These are phyloP conservation scores for Solanum hybrid DNA, from an alignment of 305 asterid species.

Conservation along the genomic window DNA sequence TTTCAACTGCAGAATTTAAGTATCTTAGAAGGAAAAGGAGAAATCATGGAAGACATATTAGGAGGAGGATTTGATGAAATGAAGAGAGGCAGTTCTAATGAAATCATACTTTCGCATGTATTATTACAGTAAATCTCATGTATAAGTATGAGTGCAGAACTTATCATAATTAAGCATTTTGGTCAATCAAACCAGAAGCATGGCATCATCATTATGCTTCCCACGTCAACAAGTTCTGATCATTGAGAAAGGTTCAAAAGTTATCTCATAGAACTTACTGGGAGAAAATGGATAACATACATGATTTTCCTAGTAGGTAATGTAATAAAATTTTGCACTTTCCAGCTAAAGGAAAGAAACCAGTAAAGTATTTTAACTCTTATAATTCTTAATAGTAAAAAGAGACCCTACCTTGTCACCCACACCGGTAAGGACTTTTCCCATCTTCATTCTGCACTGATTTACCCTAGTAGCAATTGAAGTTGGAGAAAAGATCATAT, in stretches of 20 bases:
- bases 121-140: neutral
- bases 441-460: slow-evolving; percentile 90
- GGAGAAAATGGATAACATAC: neutral
- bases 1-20: neutral
- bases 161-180: neutral
- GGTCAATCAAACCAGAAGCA: neutral
- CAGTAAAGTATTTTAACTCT: neutral
- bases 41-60: neutral
- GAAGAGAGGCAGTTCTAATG: neutral
- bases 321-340: neutral
- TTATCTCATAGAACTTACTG: neutral
- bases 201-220: neutral
- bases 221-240: neutral
- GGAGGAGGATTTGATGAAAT: neutral
- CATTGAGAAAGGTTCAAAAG: neutral
- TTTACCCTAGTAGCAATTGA: slow-evolving; percentile 42
- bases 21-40: neutral
- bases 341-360: neutral
- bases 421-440: slow-evolving; percentile 80
- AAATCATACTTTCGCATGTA: neutral
- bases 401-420: slow-evolving; percentile 66
- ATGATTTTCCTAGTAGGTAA: neutral
- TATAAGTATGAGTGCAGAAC: neutral
- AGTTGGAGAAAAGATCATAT: slow-evolving; percentile 1
- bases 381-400: slow-evolving; percentile 2